These are phyloP conservation scores for Psilocybe mexicana DNA, from an alignment of 1,284 basidiomycete species.

Conservation along the genomic window DNA sequence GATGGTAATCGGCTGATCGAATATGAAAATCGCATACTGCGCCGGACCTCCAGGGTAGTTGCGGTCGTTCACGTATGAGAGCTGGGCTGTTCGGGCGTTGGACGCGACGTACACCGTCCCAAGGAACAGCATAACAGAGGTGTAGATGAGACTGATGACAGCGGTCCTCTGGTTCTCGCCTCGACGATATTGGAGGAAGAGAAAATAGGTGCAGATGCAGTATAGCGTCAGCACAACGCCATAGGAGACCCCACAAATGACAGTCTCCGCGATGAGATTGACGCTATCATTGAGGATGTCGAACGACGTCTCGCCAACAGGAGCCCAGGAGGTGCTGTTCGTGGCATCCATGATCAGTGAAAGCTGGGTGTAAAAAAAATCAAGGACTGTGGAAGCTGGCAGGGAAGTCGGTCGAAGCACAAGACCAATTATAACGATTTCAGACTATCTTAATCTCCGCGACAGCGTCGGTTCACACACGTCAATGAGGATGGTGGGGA, in stretches of 20 bases:
- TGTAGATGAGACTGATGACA: slow-evolving; percentile 5
- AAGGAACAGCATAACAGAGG: slow-evolving; percentile 18
- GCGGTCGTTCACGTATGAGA: slow-evolving; percentile 29
- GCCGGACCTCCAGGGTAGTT: slow-evolving; percentile 31
- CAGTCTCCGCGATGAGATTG: slow-evolving; percentile 1
- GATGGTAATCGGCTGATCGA: slow-evolving; percentile 8
- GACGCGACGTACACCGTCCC: slow-evolving; percentile 25
- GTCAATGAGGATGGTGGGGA: background rate
- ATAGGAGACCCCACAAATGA: slow-evolving; percentile 12
- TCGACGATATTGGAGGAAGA: background rate
- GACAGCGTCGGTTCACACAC: background rate
- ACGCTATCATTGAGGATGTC: slow-evolving; percentile 10
- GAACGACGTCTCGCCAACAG: slow-evolving; percentile 4
- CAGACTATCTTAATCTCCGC: background rate
- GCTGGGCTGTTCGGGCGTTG: slow-evolving; percentile 19
- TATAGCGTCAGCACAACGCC: slow-evolving; percentile 12
- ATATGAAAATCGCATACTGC: slow-evolving; percentile 10
- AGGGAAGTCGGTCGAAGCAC: background rate
- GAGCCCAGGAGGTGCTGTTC: background rate
- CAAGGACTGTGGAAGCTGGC: background rate
- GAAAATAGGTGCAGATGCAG: background rate
- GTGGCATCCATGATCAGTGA: background rate
- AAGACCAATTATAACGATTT: background rate
- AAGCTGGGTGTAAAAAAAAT: background rate
- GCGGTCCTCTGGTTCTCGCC: background rate